phyloP scores from a whole-genome alignment of 768 basidiomycete species.

The Boletus reticulatus region DNA sequence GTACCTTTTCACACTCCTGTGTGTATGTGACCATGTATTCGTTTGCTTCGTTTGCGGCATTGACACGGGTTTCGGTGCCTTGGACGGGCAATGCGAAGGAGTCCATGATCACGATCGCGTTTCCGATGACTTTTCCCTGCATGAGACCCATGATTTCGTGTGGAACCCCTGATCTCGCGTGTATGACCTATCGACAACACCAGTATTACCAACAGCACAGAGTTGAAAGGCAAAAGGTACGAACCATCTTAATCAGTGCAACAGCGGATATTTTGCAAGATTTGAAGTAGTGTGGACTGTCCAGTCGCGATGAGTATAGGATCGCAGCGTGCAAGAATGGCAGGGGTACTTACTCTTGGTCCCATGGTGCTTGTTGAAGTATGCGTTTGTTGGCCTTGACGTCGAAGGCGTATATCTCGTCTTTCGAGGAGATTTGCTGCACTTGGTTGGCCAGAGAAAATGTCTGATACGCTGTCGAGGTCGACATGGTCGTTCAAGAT shows the following conservation, averaged over 20 bases:
- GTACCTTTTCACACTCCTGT: slow-evolving; percentile 74
- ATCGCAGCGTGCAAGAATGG: too few relatives aligned
- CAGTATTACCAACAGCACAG: not conserved
- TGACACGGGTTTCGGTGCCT: slow-evolving; percentile 97
- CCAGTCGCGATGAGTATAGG: not conserved
- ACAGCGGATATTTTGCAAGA: slow-evolving; percentile 94
- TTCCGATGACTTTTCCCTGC: slow-evolving; percentile 91
- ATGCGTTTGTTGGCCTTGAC: slow-evolving; percentile 63
- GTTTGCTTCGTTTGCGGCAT: slow-evolving; percentile 91
- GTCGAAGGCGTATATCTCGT: slow-evolving; percentile 79
- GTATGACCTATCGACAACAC: slow-evolving; percentile 72
- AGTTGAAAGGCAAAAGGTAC: not conserved
- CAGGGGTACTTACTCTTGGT: slow-evolving; percentile 63
- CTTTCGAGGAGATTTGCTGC: slow-evolving; percentile 66
- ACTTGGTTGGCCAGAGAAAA: slow-evolving; percentile 75
- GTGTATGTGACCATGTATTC: slow-evolving; percentile 99
- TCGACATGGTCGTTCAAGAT: slow-evolving; percentile 28
- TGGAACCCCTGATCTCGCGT: slow-evolving; percentile 94
- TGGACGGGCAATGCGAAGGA: slow-evolving; percentile 96
- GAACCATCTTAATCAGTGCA: slow-evolving; percentile 92
- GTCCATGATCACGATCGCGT: slow-evolving; percentile 85
- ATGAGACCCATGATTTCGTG: slow-evolving; percentile 99
- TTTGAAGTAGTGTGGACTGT: slow-evolving; percentile 78
- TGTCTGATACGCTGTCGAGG: slow-evolving; percentile 64
- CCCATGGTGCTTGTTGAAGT: slow-evolving; percentile 77